Evolutionary conservation across 2,329 filamentous ascomycete species (phyloP), one percentile per base, ranked within the genome.

Genomic region (Plectosphaerella cucumerina): DNA sequence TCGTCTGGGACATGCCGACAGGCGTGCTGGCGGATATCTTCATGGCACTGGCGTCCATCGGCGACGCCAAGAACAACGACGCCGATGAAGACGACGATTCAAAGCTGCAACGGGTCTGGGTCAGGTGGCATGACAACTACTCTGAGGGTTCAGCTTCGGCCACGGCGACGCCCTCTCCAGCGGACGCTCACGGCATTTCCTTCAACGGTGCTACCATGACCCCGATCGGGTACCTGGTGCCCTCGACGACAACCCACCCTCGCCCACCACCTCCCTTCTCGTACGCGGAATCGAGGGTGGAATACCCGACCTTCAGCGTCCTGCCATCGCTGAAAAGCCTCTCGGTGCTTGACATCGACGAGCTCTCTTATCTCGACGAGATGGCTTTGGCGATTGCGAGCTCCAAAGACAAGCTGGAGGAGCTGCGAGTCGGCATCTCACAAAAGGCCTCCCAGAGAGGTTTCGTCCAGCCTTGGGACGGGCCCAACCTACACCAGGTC

Each of bases 1-100:
- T 94, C 61, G 77, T 89, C 3, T 94, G 89, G 89, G 89, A 95
- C 62, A 93, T 94, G 89, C 89, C 89, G 1, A 94, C 89, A 0
- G 90, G 89, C 1, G 86, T 94, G 17, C 70, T 91, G 49, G 80
- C 89, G 49, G 88, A 93, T 64, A 86, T 93, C 23, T 94, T 90
- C 80, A 81, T 90, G 62, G 85, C 89, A 20, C 75, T 95, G 44
- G 83, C 85, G 1, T 90, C 86, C 5, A 73, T 91, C 12, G 84
- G 82, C 37, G 79, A 87, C 59, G 75, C 80, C 20, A 70, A 75
- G 37, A 75, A 82, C 37, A 76, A 80, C 18, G 75, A 82, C 44
- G 26, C 12, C 6, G 26, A 31, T 31, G 26, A 31, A 11, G 76
- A 80, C 21, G 74, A 82, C 51, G 76, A 67, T 39, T 85, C 85